A percentile compares a stretch with the other conserved stretches of the same genome.
phyloP scores from a whole-genome alignment of 2,329 filamentous ascomycete species.

The Trichophyton mentagrophytes region DNA sequence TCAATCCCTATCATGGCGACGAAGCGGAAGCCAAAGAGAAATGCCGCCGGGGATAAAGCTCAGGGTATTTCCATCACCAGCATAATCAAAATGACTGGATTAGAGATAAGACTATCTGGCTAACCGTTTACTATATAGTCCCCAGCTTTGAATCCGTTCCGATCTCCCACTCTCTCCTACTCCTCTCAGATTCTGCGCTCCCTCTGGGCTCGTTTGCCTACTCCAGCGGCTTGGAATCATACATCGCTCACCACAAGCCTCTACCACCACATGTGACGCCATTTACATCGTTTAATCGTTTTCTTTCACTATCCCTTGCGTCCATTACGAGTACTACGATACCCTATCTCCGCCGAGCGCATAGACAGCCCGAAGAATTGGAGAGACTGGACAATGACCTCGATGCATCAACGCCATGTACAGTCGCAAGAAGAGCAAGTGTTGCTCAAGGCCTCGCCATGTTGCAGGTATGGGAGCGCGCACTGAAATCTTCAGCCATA shows the following conservation, averaged over 20 bases:
- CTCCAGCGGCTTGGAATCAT: constrained; percentile 52
- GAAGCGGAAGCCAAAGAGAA: neutral
- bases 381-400: constrained; percentile 48
- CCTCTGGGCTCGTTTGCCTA: constrained; percentile 55
- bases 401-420: constrained; percentile 50
- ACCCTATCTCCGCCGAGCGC: constrained; percentile 46
- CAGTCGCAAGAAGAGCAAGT: constrained; percentile 49
- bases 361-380: constrained; percentile 38
- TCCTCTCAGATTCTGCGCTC: constrained; percentile 51
- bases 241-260: constrained; percentile 44
- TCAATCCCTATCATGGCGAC: neutral
- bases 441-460: constrained; percentile 49
- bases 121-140: neutral
- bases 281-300: constrained; percentile 39
- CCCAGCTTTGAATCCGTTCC: neutral
- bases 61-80: neutral
- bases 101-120: neutral
- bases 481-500: constrained; percentile 30
- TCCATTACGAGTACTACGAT: constrained; percentile 47
- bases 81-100: neutral
- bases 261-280: constrained; percentile 22
- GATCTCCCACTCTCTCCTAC: constrained; percentile 43
- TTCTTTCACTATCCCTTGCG: constrained; percentile 44
- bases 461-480: constrained; percentile 47
- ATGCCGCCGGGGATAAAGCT: neutral